Conservation (phyloP, 1,284 basidiomycete genomes). For the Tylopilus sp. region DNA sequence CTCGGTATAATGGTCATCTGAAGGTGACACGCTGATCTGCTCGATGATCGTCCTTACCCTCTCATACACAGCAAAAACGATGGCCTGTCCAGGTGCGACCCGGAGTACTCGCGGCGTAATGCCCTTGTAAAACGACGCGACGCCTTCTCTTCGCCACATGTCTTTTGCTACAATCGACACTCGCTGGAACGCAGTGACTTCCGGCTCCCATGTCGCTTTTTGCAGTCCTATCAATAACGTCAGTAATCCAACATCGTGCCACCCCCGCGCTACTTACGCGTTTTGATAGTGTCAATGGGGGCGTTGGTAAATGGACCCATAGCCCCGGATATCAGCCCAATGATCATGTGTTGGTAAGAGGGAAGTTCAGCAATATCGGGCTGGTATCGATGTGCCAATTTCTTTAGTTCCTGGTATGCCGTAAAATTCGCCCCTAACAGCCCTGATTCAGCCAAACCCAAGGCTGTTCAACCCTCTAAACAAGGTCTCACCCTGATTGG, state of each 20-base stretch:
- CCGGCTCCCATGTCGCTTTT: conserved; percentile 75
- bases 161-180: conserved; percentile 80
- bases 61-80: conserved; percentile 91
- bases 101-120: conserved; percentile 96
- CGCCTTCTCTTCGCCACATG: conserved; percentile 93
- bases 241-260: conserved; percentile 12
- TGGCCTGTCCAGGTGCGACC: conserved; percentile 92
- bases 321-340: conserved; percentile 94
- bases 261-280: conserved; percentile 51
- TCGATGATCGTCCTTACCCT: conserved; percentile 75
- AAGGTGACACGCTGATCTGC: conserved; percentile 53
- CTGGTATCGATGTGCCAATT: conserved; percentile 71
- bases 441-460: background rate
- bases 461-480: background rate
- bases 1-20: conserved; percentile 64
- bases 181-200: conserved; percentile 74
- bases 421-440: conserved; percentile 91
- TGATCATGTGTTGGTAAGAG: conserved; percentile 91
- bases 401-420: conserved; percentile 96
- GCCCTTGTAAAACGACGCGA: conserved; percentile 91
- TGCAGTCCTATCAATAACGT: conserved; percentile 61
- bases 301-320: conserved; percentile 98
- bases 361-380: conserved; percentile 77
- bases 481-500: conserved; percentile 79
- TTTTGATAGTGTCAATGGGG: conserved; percentile 98